Base-by-base conservation (phyloP, 2,329 filamentous ascomycete genomes). In the Penicillium sp. region DNA sequence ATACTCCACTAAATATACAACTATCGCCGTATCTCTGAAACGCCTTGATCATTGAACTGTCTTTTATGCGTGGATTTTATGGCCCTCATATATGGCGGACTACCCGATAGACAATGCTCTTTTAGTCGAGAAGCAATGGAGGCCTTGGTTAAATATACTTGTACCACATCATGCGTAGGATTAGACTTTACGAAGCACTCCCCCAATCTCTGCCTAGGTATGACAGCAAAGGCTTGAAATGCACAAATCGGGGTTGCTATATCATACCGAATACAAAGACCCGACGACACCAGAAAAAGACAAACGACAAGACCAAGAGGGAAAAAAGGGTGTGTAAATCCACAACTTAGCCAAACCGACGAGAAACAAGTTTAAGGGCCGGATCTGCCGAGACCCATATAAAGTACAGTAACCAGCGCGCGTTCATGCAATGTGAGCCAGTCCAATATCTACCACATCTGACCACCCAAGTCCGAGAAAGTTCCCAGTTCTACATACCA, bases 401-500 rank as follows among this genome's bases (percentile, higher is more conserved):
- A 58, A 57, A 58, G 52, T 60, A 59, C 58, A 59, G 40, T 56
- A 55, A 52, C 52, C 55, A 55, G 56, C 54, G 51, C 53, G 52
- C 44, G 45, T 49, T 58, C 54, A 59, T 57, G 57, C 57, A 59
- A 57, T 57, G 50, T 56, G 56, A 58, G 47, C 47, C 51, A 57
- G 44, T 51, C 50, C 53, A 55, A 57, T 59, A 59, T 59, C 57
- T 59, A 58, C 57, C 50, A 54, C 50, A 55, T 39, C 45, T 50
- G 40, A 53, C 48, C 49, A 58, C 47, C 47, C 27, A 47, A 42
- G 35, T 24, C 41, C 27, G 31, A 44, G 20, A 44, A 22, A 14
- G 7, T 36, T 43, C 20, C 47, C 51, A 32, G 40, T 51, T 55
- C 54, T 57, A 59, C 54, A 59, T 51, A 47, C 47, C 53, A 52